phyloP scores from a whole-genome alignment of 2,329 filamentous ascomycete species.

The Fusarium tanahbumbuense region DNA sequence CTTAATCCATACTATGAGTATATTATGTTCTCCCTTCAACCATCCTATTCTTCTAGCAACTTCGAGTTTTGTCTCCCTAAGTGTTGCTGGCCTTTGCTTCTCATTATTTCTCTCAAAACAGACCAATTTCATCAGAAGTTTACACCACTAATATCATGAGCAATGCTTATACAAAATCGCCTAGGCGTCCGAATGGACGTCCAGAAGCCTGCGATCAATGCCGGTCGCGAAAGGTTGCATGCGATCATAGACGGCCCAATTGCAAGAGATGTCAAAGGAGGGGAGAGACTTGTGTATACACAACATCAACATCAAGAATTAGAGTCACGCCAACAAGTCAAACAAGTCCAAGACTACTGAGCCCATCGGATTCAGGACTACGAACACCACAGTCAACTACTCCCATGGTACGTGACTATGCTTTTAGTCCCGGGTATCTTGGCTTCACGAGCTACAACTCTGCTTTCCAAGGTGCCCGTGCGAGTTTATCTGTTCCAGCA shows the following conservation, averaged over 20 bases:
- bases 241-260: conserved; percentile 22
- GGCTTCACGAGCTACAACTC: conserved; percentile 58
- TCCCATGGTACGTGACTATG: conserved; percentile 24
- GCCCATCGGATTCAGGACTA: neutral
- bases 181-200: conserved; percentile 27
- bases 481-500: conserved; percentile 51
- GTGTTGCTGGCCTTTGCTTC: neutral
- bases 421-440: conserved; percentile 53
- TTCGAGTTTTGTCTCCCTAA: neutral
- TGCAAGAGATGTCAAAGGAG: conserved; percentile 46
- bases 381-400: conserved; percentile 13
- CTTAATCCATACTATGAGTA: too few relatives aligned
- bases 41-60: too few relatives aligned
- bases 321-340: conserved; percentile 18
- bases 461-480: conserved; percentile 56
- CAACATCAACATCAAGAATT: conserved; percentile 7
- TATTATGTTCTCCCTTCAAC: neutral
- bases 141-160: conserved; percentile 6
- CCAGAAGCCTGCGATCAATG: conserved; percentile 32
- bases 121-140: neutral
- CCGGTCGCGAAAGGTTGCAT: conserved; percentile 32
- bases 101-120: neutral
- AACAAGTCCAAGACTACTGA: neutral
- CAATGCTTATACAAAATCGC: neutral
- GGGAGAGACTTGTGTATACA: conserved; percentile 54